Base-by-base conservation (phyloP, 495 filamentous ascomycete genomes). In the Pseudomonodictys pantanalensis region DNA sequence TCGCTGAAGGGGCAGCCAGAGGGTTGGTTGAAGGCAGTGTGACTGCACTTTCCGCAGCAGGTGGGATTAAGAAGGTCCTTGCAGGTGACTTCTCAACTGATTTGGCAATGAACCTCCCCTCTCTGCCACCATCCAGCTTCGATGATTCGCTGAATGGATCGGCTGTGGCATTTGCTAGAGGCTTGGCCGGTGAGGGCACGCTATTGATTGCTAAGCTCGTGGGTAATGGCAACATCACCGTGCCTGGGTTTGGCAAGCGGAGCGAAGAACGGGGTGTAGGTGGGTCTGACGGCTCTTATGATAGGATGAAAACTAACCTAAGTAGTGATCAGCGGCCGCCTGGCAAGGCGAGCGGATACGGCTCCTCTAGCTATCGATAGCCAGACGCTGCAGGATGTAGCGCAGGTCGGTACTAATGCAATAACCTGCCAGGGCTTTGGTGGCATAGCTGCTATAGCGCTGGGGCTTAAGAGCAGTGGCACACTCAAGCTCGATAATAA, bases 381-480 rank as follows among this genome's bases (percentile, higher is more conserved):
- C 1, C 35, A 58, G 11, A 58, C 47, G 33, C 46, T 58, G 0
- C 47, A 44, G 30, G 9, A 22, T 23, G 15, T 58, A 7, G 45
- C 33, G 12, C 55, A 58, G 32, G 44, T 33, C 6, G 55, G 55
- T 1, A 50, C 45, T 5, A 51, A 50, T 23, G 45, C 55, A 2
- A 24, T 58, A 2, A 58, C 55, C 4, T 58, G 55, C 47, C 45
- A 50, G 30, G 55, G 55, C 22, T 41, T 58, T 30, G 55, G 55
- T 15, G 55, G 55, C 12, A 25, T 58, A 17, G 24, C 38, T 1
- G 44, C 33, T 1, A 43, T 58, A 29, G 55, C 1, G 1, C 18
- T 51, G 1, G 55, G 55, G 11, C 23, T 58, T 30, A 50, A 7
- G 32, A 39, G 44, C 38, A 44, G 55, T 25, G 42, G 42, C 8